phyloP scores from a whole-genome alignment of 2,329 filamentous ascomycete species.

The Pseudonectria buxi region DNA sequence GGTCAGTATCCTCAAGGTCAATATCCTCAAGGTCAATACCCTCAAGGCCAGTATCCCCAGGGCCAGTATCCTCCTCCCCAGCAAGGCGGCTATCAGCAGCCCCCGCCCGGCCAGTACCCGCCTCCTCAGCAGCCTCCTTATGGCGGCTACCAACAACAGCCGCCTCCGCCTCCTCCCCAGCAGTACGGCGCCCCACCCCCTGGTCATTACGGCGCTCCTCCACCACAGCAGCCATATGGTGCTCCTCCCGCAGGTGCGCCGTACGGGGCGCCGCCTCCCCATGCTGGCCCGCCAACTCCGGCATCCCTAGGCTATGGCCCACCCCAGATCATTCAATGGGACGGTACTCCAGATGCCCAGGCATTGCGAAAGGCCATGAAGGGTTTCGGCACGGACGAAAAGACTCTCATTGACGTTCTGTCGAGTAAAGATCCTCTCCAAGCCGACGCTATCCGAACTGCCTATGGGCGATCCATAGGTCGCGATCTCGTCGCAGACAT shows the following conservation, averaged over 20 bases:
- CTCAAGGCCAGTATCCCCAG: conserved; percentile 13
- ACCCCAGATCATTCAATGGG: conserved; percentile 61
- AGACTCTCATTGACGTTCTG: conserved; percentile 62
- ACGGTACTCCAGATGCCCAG: conserved; percentile 63
- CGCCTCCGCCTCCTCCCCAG: conserved; percentile 21
- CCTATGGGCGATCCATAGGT: conserved; percentile 58
- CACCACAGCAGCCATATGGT: conserved; percentile 24
- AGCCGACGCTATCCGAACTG: conserved; percentile 58
- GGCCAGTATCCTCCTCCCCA: conserved; percentile 31
- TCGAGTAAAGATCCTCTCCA: conserved; percentile 71
- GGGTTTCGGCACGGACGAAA: conserved; percentile 85
- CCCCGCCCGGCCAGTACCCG: conserved; percentile 21
- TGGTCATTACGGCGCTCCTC: conserved; percentile 27
- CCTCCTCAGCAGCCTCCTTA: conserved; percentile 15
- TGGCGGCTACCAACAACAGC: conserved; percentile 1
- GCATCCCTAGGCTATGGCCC: conserved; percentile 70
- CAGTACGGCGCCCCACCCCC: conserved; percentile 26
- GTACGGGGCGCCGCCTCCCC: conserved; percentile 34
- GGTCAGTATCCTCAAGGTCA: conserved; percentile 14
- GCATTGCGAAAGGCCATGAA: conserved; percentile 80
- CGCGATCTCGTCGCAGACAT: conserved; percentile 71
- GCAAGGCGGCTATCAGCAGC: conserved; percentile 19
- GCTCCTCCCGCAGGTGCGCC: conserved; percentile 25
- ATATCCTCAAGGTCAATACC: conserved; percentile 24
- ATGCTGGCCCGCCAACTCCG: conserved; percentile 46